Percentiles rank a stretch among this genome's conserved stretches.
phyloP scores from a whole-genome alignment of 116 monocot genomes.

The Cymodocea nodosa region DNA sequence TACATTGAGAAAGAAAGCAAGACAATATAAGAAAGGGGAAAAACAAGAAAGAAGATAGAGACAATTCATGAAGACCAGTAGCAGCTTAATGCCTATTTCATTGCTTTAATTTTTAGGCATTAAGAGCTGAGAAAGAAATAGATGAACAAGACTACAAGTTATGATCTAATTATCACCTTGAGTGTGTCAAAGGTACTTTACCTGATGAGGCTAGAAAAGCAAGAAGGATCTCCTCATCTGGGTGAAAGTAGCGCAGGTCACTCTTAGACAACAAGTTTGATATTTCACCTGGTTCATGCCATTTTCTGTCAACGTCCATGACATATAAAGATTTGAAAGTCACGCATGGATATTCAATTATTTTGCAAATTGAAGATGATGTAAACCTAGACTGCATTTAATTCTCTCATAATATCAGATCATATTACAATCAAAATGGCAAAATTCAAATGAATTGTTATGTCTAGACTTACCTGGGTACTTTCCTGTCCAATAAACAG shows the following conservation, averaged over 20 bases:
- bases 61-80: background rate
- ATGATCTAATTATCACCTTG: too few species aligned
- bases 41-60: background rate
- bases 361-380: background rate
- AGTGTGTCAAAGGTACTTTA: background rate
- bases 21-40: background rate
- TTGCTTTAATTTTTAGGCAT: too few species aligned
- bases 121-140: too few species aligned
- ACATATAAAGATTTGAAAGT: background rate
- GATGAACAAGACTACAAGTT: too few species aligned
- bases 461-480: constrained; percentile 30
- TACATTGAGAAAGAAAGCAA: constrained; percentile 24
- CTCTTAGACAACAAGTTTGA: constrained; percentile 39
- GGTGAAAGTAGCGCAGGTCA: constrained; percentile 39
- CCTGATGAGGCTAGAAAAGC: constrained; percentile 50
- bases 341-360: background rate
- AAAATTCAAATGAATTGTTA: background rate
- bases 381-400: background rate
- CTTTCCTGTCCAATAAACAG: constrained; percentile 54
- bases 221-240: constrained; percentile 65
- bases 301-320: background rate
- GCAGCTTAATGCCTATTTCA: background rate
- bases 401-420: background rate
- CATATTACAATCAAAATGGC: background rate
- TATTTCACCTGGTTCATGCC: constrained; percentile 31